Evolutionary conservation across 2,329 filamentous ascomycete genomes (phyloP).

Genomic region (Dactylellina leptospora): DNA sequence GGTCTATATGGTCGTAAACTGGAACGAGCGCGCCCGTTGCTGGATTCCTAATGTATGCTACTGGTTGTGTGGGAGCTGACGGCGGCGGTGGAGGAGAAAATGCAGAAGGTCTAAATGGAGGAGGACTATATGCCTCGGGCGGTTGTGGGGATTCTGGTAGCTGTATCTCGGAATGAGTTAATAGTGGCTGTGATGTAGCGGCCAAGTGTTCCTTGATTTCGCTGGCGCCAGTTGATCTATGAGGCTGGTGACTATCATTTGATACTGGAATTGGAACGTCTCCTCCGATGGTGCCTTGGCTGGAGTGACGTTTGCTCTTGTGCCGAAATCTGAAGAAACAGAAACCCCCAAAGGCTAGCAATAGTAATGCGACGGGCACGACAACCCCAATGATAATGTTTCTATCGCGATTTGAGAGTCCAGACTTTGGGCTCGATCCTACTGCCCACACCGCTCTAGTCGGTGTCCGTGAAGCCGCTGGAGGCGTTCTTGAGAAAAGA

Average conservation of each 20-base stretch:
- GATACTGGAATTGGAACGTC: no score
- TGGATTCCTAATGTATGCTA: slow-evolving; percentile 15
- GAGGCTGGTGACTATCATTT: no score
- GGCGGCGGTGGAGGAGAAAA: not conserved
- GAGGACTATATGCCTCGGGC: not conserved
- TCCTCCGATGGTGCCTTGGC: not conserved
- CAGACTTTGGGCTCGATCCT: not conserved
- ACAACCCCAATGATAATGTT: slow-evolving; percentile 13
- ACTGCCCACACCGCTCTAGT: not conserved
- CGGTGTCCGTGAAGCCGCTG: slow-evolving; percentile 3
- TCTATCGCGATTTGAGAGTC: not conserved
- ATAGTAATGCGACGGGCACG: slow-evolving; percentile 12
- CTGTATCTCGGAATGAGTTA: not conserved
- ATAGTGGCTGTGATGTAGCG: not conserved
- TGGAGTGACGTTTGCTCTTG: no score
- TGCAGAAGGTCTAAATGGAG: not conserved
- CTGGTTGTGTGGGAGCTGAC: not conserved
- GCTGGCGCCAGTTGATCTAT: no score
- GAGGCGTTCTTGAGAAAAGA: slow-evolving; percentile 5
- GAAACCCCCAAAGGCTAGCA: not conserved
- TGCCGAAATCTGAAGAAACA: not conserved
- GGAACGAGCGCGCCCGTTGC: slow-evolving; percentile 5
- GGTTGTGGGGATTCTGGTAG: not conserved
- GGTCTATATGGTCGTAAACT: slow-evolving; percentile 12
- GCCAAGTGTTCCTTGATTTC: not conserved